Percentiles rank a stretch among this genome's conserved stretches.
These are phyloP conservation scores for Fusarium dlaminii DNA, from an alignment of 2,329 filamentous ascomycete genomes.

Conservation along the genomic window DNA sequence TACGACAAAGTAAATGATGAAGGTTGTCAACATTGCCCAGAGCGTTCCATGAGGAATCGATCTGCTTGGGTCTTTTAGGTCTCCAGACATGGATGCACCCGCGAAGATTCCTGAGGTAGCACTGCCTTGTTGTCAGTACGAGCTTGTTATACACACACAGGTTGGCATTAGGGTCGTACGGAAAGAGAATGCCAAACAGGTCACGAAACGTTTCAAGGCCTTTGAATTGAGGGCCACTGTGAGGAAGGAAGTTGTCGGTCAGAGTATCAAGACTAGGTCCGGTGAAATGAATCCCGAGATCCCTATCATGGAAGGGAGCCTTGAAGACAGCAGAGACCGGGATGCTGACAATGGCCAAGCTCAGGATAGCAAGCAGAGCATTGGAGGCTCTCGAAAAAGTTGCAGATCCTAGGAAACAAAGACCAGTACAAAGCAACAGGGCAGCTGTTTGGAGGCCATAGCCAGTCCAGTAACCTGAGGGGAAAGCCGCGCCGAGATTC, in stretches of 20 bases:
- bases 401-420: conserved; percentile 82
- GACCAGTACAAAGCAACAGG: conserved; percentile 74
- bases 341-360: conserved; percentile 81
- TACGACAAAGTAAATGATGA: conserved; percentile 78
- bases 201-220: conserved; percentile 79
- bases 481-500: conserved; percentile 74
- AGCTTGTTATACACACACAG: not conserved
- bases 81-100: conserved; percentile 90
- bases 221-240: conserved; percentile 68
- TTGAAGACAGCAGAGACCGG: conserved; percentile 78
- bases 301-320: conserved; percentile 71
- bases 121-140: conserved; percentile 32
- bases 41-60: conserved; percentile 87
- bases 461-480: conserved; percentile 77
- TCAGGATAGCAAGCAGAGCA: conserved; percentile 74
- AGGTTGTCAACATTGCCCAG: conserved; percentile 79
- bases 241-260: conserved; percentile 77
- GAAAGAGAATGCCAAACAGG: conserved; percentile 87
- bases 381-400: conserved; percentile 86
- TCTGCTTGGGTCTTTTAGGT: conserved; percentile 82
- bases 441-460: conserved; percentile 81
- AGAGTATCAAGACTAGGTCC: conserved; percentile 78
- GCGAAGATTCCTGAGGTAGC: conserved; percentile 68
- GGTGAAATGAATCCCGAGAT: conserved; percentile 77
- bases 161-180: conserved; percentile 49